A percentile compares a stretch with the other conserved stretches of the same genome.
Evolutionary conservation across 441 rosid species (phyloP).

Genomic region (Populus tomentosa): DNA sequence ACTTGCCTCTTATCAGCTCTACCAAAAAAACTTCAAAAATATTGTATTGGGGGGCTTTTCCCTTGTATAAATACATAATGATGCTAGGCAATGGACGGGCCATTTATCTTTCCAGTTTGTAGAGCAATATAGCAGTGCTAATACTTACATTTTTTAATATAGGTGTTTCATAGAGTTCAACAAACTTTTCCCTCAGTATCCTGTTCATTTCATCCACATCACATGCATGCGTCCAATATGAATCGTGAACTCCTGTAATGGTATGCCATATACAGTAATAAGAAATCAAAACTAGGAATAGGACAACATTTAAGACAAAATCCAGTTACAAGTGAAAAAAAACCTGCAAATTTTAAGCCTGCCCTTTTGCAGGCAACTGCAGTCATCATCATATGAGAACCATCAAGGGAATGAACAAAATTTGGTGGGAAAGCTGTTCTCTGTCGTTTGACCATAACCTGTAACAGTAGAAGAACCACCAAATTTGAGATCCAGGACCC

Average conservation of each 20-base stretch:
- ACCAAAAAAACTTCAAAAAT: neutral
- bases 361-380: constrained; percentile 88
- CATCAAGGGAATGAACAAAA: constrained; percentile 97
- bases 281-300: constrained; percentile 19
- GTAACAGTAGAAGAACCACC: constrained; percentile 12
- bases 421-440: constrained; percentile 98
- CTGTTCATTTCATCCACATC: constrained; percentile 82
- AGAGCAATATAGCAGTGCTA: neutral
- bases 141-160: constrained; percentile 85
- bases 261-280: constrained; percentile 11
- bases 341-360: constrained; percentile 95
- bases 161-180: constrained; percentile 84
- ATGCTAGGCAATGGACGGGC: neutral
- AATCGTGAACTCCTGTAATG: constrained; percentile 93
- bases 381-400: constrained; percentile 99
- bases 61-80: neutral
- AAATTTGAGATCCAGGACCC: constrained; percentile 3
- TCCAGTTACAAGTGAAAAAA: neutral
- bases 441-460: constrained; percentile 84
- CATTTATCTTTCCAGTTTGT: neutral
- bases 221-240: constrained; percentile 98
- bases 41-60: neutral
- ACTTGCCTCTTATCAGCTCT: neutral
- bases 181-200: constrained; percentile 87
- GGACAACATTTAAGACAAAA: constrained; percentile 10